Percentiles rank a stretch among this genome's conserved stretches.
Evolutionary conservation across 305 asterid genomes (phyloP).

Genomic region (Rubia peregrina): DNA sequence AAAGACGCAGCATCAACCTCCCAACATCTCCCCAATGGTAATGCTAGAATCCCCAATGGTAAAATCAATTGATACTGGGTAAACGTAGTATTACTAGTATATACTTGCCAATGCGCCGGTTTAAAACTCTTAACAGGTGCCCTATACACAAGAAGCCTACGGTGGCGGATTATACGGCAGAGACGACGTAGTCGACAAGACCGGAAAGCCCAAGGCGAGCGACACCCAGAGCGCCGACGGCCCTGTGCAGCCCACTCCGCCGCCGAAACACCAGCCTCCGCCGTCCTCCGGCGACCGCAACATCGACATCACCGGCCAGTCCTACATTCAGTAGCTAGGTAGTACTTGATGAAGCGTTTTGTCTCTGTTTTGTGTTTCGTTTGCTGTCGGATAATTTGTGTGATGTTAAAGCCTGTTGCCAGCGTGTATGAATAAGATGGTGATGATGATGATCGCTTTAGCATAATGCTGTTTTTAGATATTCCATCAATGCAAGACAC

Average conservation of each 20-base stretch:
- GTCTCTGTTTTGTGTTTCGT: neutral
- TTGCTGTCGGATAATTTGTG: neutral
- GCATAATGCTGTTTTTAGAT: too few relatives aligned
- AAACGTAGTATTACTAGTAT: too few relatives aligned
- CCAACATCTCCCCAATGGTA: slow-evolving; percentile 42
- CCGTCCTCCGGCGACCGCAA: slow-evolving; percentile 70
- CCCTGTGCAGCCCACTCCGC: slow-evolving; percentile 33
- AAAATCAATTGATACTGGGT: too few relatives aligned
- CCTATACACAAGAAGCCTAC: slow-evolving; percentile 51
- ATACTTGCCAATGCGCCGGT: too few relatives aligned
- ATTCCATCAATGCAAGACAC: too few relatives aligned
- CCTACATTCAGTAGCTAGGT: slow-evolving; percentile 45
- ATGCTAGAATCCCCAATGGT: too few relatives aligned
- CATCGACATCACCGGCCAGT: slow-evolving; percentile 66
- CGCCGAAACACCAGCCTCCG: slow-evolving; percentile 50
- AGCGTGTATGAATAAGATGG: neutral
- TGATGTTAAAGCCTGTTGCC: neutral
- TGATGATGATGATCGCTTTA: too few relatives aligned
- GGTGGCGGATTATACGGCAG: slow-evolving; percentile 74
- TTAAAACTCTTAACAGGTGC: slow-evolving; percentile 12
- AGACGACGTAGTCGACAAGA: slow-evolving; percentile 35
- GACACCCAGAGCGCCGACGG: slow-evolving; percentile 79
- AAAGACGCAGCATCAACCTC: slow-evolving; percentile 34
- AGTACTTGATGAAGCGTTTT: neutral
- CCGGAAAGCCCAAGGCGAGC: slow-evolving; percentile 21